A percentile compares a stretch with the other conserved stretches of the same genome.
Conservation (phyloP, 495 filamentous ascomycete species). For the Podospora pseudopauciseta region DNA sequence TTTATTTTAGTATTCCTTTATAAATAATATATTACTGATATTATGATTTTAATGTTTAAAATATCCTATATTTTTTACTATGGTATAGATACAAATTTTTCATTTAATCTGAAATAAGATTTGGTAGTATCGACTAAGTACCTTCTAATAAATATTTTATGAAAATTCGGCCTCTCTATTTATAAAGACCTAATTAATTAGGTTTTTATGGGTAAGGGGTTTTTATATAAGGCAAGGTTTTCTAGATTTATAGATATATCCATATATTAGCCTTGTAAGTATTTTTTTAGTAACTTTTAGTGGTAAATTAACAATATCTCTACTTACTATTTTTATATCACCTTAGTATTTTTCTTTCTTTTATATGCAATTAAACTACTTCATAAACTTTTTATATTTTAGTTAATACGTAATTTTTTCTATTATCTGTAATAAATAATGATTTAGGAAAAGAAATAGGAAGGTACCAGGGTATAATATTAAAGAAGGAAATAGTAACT, state of each 20-base stretch:
- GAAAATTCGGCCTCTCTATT: no score
- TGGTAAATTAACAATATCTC: background rate
- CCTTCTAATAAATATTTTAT: background rate
- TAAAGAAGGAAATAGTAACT: no score
- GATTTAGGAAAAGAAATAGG: no score
- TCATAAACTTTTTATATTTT: background rate
- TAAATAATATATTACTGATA: background rate
- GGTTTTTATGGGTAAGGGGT: background rate
- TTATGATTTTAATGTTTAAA: background rate
- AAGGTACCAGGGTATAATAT: no score
- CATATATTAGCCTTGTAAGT: background rate
- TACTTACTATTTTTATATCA: background rate
- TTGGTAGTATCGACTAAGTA: background rate
- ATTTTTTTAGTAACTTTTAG: background rate
- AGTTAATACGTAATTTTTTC: background rate
- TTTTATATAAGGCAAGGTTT: no score
- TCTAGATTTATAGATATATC: no score
- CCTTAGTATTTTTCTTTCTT: background rate
- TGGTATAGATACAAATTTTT: background rate
- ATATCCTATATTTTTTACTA: background rate
- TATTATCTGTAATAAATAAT: no score
- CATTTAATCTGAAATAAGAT: background rate
- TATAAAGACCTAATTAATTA: background rate
- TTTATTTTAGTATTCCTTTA: background rate
- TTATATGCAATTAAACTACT: background rate